phyloP scores from a whole-genome alignment of 345 rosid genomes.

The Erodium maritimum region DNA sequence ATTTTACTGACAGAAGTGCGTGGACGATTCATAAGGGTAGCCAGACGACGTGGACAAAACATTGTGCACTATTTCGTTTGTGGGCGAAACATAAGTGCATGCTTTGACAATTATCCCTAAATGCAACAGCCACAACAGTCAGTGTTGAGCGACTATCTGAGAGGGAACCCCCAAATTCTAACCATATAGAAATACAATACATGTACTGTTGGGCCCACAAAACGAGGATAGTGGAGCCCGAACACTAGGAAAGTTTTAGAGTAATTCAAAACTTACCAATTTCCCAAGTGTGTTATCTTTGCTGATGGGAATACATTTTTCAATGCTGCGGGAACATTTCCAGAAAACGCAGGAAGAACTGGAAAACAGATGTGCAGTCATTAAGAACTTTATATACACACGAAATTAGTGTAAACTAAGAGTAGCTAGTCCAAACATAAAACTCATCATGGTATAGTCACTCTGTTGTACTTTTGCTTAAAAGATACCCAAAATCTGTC shows the following conservation, averaged over 20 bases:
- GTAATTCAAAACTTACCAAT: constrained; percentile 34
- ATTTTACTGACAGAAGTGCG: too few species aligned
- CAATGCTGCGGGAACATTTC: constrained; percentile 53
- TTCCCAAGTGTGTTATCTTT: constrained; percentile 52
- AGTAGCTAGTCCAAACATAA: background rate
- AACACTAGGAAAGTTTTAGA: background rate
- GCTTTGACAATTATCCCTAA: too few species aligned
- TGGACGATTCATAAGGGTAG: too few species aligned
- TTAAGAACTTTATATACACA: background rate
- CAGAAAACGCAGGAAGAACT: constrained; percentile 75
- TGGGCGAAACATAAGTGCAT: too few species aligned
- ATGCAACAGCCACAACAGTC: background rate
- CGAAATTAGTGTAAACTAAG: background rate
- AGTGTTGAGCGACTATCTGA: background rate
- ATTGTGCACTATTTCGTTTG: too few species aligned
- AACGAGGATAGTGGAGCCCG: background rate
- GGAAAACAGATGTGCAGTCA: constrained; percentile 14
- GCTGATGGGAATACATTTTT: constrained; percentile 47
- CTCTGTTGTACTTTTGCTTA: background rate
- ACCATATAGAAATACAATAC: background rate
- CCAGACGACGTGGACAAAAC: too few species aligned
- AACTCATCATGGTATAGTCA: background rate
- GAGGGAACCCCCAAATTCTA: background rate
- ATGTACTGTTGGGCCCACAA: background rate
- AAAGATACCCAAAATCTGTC: background rate